Base-by-base conservation (phyloP, 2,329 filamentous ascomycete species). In the Penicillium sp. region DNA sequence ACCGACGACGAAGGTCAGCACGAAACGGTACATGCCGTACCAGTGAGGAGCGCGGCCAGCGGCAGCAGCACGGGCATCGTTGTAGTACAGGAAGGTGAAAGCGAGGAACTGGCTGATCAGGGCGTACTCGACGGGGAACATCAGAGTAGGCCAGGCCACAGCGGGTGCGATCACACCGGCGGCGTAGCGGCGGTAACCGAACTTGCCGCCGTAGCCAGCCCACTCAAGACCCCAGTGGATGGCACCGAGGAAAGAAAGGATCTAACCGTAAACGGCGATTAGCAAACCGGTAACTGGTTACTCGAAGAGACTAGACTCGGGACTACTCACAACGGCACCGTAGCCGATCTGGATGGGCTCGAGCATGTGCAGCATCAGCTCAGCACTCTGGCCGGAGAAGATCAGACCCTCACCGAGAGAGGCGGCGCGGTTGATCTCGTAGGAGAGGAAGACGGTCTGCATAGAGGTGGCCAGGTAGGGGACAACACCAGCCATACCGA, bases 181-280 rank as follows among this genome's bases (percentile, higher is more conserved):
- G n/a, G 85, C 85, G 72, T 96, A 97, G 60, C 92, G 88, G 66
- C 85, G 85, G 66, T 89, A 90, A 51, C 90, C 89, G 55, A 89
- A 87, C 59, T 82, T 66, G 69, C 84, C 75, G 74, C 87, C 77
- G 72, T 81, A 87, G 76, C 88, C 78, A 49, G 89, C 89, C 73
- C 88, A 95, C 75, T 96, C 92, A 18, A 96, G 81, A 54, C 92
- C 92, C 89, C 93, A 97, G 75, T 97, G 93, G 67, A 96, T 87
- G 34, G 92, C 92, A 43, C 93, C 93, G 1, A 97, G 84, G 81
- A 96, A 97, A 29, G 92, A 96, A 66, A 96, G 89, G 67, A 96
- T 94, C 86, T 89, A 60, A 18, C 42, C 47, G 45, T 29, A 37
- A 45, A 24, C 5, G 31, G 34, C 48, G 22, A 56, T 66, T 39